Conservation (phyloP, 352 stramenopile genomes). For the Pythium periplocum region DNA sequence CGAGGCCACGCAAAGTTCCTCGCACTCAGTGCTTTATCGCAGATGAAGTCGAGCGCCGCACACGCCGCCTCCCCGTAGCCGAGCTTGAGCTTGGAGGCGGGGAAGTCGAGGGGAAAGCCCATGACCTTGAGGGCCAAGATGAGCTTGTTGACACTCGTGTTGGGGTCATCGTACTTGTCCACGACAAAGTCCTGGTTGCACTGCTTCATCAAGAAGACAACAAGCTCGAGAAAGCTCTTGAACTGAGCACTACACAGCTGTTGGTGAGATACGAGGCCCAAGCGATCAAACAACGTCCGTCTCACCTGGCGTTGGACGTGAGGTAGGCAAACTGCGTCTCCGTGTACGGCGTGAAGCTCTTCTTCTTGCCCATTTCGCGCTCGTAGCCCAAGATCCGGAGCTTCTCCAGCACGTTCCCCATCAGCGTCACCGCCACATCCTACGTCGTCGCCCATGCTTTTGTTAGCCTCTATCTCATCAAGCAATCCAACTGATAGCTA, state of each 20-base stretch:
- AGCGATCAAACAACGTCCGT: too few species aligned
- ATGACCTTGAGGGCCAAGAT: conserved; percentile 78
- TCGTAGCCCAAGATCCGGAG: conserved; percentile 78
- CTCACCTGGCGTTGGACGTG: conserved; percentile 48
- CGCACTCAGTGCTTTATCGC: conserved; percentile 66
- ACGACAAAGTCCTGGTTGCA: conserved; percentile 75
- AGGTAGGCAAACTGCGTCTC: conserved; percentile 71
- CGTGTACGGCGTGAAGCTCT: conserved; percentile 55
- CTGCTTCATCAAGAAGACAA: conserved; percentile 69
- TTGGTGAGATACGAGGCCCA: too few species aligned
- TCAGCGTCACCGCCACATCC: conserved; percentile 75
- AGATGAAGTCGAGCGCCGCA: conserved; percentile 71
- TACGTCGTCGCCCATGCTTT: conserved; percentile 8
- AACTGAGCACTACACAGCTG: conserved; percentile 47
- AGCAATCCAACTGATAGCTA: neutral
- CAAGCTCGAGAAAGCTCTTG: conserved; percentile 72
- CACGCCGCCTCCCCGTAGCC: conserved; percentile 76
- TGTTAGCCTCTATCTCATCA: too few species aligned
- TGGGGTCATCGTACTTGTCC: conserved; percentile 87
- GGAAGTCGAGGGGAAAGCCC: conserved; percentile 79
- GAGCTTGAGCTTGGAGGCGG: conserved; percentile 69
- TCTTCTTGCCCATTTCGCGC: conserved; percentile 69
- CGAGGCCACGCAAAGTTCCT: conserved; percentile 61
- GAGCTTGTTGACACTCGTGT: conserved; percentile 85
- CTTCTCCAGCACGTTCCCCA: conserved; percentile 84